Base-by-base conservation (phyloP, 345 rosid genomes). In the Firmiana major region DNA sequence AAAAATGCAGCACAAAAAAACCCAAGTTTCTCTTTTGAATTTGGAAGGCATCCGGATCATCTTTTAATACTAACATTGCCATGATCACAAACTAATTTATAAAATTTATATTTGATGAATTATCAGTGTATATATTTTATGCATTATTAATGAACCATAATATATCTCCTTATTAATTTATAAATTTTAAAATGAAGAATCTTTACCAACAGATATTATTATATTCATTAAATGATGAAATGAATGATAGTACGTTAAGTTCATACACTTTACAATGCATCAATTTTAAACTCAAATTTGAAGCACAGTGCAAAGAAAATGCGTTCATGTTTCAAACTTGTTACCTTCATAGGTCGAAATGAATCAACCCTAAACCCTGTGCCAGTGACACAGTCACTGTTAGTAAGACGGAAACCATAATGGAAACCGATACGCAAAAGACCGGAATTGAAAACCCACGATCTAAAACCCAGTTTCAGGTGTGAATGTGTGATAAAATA, bases 401-500 rank as follows among this genome's bases (percentile, higher is more conserved):
- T 9, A 53, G n/a, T 17, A 55, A n/a, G 9, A 55, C 2, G 11
- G 60, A 55, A n/a, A n/a, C 4, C 3, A 19, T 17, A 53, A 45
- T 6, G 3, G 40, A 63, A 53, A 53, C 45, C 28, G 6, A 42
- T 15, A 34, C 24, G 24, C 49, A 31, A 53, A 65, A 43, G 63
- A 59, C 17, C 13, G 73, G 43, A 49, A 40, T 31, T 79, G 75
- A 60, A 49, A 65, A 48, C 73, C 60, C 82, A 78, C 46, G 8
- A 73, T 76, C 54, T 67, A 73, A 65, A 78, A 36, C 48, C 42
- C 16, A 78, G 68, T 76, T 76, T 71, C 36, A 60, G 77, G 65
- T 16, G 79, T 73, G 72, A 63, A 60, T 74, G 65, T 16, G 79
- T 73, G 72, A 63, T 42, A 59, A 77, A 53, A 88, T 85, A 79